Percentiles rank a stretch among this genome's conserved stretches.
Evolutionary conservation across 2,329 filamentous ascomycete genomes (phyloP).

Genomic region (Penicillium sp.): DNA sequence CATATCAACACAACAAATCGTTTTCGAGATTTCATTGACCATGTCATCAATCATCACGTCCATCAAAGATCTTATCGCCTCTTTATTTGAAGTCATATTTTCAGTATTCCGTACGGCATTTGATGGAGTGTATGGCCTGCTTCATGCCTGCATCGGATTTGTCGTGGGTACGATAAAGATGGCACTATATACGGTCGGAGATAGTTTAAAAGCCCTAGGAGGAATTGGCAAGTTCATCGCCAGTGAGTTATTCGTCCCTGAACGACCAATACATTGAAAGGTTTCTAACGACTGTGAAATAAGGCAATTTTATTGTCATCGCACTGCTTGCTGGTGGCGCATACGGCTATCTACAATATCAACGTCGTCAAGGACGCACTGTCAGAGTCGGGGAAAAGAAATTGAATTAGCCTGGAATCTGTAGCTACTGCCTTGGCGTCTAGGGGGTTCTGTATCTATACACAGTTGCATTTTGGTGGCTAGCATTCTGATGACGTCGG

Average conservation of each 20-base stretch:
- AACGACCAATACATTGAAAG: too few species aligned
- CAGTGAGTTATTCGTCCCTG: conserved; percentile 5
- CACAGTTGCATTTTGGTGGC: background rate
- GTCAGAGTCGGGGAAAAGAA: conserved; percentile 15
- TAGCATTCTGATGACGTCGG: background rate
- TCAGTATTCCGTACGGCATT: conserved; percentile 10
- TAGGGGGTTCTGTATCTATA: background rate
- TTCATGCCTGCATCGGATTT: conserved; percentile 5
- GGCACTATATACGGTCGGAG: background rate
- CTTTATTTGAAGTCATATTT: conserved; percentile 20
- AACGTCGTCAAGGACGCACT: conserved; percentile 11
- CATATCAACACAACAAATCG: background rate
- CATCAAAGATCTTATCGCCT: conserved; percentile 17
- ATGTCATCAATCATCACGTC: conserved; percentile 20
- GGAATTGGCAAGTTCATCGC: conserved; percentile 19
- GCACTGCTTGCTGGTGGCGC: conserved; percentile 8
- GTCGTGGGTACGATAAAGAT: conserved; percentile 3
- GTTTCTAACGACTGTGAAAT: background rate
- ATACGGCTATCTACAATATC: conserved; percentile 15
- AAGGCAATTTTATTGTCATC: conserved; percentile 20
- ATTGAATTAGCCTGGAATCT: conserved; percentile 9
- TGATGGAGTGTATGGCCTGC: background rate
- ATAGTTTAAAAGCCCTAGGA: conserved; percentile 10
- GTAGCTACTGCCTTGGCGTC: background rate
- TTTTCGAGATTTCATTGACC: background rate